phyloP scores from a whole-genome alignment of 2,329 filamentous ascomycete species.

The Epichloe hybrida region DNA sequence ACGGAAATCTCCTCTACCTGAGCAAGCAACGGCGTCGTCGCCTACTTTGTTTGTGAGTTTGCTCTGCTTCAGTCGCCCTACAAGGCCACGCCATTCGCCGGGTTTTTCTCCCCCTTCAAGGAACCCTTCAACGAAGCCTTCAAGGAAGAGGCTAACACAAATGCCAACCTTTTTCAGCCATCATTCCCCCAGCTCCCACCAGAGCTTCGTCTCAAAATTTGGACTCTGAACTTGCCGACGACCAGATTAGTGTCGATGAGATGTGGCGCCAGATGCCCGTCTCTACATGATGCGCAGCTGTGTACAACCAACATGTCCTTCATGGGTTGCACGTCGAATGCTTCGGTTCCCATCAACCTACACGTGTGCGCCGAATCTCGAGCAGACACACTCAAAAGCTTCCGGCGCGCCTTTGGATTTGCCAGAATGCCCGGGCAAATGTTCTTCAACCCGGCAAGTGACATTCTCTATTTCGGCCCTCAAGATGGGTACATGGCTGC shows the following conservation, averaged over 20 bases:
- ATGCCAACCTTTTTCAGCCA: slow-evolving; percentile 17
- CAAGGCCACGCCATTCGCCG: not conserved
- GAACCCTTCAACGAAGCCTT: not conserved
- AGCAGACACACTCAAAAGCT: slow-evolving; percentile 26
- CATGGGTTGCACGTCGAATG: slow-evolving; percentile 27
- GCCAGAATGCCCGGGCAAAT: slow-evolving; percentile 26
- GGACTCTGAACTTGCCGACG: slow-evolving; percentile 29
- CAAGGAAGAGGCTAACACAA: not conserved
- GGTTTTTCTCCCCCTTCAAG: not conserved
- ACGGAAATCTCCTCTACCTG: not conserved
- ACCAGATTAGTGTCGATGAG: slow-evolving; percentile 30
- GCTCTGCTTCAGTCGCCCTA: not conserved
- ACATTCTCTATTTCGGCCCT: slow-evolving; percentile 35
- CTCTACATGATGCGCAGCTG: slow-evolving; percentile 6
- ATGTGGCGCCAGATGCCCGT: slow-evolving; percentile 22
- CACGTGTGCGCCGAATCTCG: slow-evolving; percentile 34
- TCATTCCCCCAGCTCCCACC: slow-evolving; percentile 28
- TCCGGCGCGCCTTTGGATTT: slow-evolving; percentile 28
- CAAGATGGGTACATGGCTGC: slow-evolving; percentile 31
- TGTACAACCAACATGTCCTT: slow-evolving; percentile 9
- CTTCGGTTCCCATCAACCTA: slow-evolving; percentile 28
- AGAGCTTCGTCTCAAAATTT: slow-evolving; percentile 34
- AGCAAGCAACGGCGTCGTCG: not conserved
- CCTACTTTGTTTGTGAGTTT: slow-evolving; percentile 6
- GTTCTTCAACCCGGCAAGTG: slow-evolving; percentile 26